Evolutionary conservation across 208 protist genomes (phyloP).

Genomic region (Angomonas ambiguus): DNA sequence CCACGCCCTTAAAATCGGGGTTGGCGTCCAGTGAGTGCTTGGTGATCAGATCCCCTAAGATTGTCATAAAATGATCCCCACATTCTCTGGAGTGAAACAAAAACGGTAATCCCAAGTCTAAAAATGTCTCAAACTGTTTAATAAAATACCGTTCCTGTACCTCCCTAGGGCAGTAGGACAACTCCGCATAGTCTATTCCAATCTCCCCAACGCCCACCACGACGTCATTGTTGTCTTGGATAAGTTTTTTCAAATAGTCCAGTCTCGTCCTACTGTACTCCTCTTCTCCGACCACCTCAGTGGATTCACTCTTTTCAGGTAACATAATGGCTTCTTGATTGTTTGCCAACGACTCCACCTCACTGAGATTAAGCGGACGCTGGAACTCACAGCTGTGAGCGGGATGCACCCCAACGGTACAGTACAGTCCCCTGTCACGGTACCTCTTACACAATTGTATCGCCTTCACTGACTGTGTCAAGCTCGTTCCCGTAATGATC

Average conservation of each 20-base stretch:
- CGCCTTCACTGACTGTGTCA: conserved; percentile 74
- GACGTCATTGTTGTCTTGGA: conserved; percentile 69
- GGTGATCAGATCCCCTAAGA: conserved; percentile 34
- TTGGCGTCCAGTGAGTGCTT: background rate
- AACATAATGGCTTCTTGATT: conserved; percentile 36
- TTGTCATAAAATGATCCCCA: conserved; percentile 71
- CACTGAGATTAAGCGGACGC: conserved; percentile 32
- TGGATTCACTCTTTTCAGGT: background rate
- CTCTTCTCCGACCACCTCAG: conserved; percentile 15
- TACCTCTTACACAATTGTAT: conserved; percentile 69
- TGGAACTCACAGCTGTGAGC: conserved; percentile 73
- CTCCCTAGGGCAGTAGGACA: conserved; percentile 64
- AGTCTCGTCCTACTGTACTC: conserved; percentile 36
- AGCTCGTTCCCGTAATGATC: conserved; percentile 80
- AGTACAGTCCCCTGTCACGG: conserved; percentile 38
- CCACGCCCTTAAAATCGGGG: conserved; percentile 46
- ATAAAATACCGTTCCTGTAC: conserved; percentile 72
- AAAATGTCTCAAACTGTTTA: conserved; percentile 50
- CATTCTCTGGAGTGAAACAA: conserved; percentile 91
- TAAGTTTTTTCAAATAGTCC: conserved; percentile 42
- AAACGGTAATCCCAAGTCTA: conserved; percentile 66
- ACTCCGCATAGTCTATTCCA: conserved; percentile 90
- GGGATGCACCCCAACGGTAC: conserved; percentile 85
- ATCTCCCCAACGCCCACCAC: conserved; percentile 88
- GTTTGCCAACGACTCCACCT: conserved; percentile 19